These are phyloP conservation scores for Exophiala sideris DNA, from an alignment of 2,329 filamentous ascomycete genomes.

Conservation along the genomic window DNA sequence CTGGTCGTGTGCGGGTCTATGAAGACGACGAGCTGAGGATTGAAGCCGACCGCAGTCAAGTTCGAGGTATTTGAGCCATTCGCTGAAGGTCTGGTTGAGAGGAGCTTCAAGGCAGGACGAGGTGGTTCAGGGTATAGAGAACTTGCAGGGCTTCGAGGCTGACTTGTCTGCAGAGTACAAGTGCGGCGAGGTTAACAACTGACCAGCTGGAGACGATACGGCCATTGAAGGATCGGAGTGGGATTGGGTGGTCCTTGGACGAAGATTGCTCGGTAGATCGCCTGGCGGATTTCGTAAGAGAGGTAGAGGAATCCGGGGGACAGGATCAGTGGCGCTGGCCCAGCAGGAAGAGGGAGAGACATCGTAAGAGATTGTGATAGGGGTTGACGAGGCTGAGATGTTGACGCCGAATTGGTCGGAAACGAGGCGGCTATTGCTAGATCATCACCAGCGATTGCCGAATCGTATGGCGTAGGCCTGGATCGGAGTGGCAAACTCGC, in stretches of 20 bases:
- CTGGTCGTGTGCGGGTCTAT: too few species aligned
- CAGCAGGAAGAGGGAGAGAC: not conserved
- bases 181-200: too few species aligned
- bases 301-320: not conserved
- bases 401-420: not conserved
- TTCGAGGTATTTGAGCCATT: not conserved
- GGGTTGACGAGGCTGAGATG: not conserved
- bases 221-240: not conserved
- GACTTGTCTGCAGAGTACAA: not conserved
- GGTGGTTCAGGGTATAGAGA: too few species aligned
- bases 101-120: not conserved
- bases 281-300: slow-evolving; percentile 6
- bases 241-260: not conserved
- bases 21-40: too few species aligned
- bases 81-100: not conserved
- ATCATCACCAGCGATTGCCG: too few species aligned
- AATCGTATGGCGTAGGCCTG: too few species aligned
- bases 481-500: too few species aligned
- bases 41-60: not conserved
- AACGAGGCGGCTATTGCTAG: too few species aligned
- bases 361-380: not conserved
- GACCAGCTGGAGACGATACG: not conserved
- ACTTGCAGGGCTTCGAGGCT: slow-evolving; percentile 1
- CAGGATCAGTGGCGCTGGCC: not conserved
- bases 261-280: slow-evolving; percentile 9